Base-by-base conservation (phyloP, 257 asterid genomes). In the Leonotis leonurus region DNA sequence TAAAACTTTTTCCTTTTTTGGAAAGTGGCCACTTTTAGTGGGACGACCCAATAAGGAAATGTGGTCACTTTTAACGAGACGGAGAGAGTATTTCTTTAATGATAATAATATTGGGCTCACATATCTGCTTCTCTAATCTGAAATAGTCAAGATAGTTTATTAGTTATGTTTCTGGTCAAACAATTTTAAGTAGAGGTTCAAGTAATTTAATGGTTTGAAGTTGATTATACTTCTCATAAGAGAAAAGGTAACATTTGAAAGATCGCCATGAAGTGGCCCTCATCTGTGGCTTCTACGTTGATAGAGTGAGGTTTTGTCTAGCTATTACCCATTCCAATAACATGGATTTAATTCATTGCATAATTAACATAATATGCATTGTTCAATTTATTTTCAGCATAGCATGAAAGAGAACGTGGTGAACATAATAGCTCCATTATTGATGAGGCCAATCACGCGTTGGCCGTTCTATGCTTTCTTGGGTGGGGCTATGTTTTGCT, bases 401-500 rank as follows among this genome's bases (percentile, higher is more conserved):
- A 81, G 77, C 26, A 63, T 87, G 86, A 87, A 83, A 78, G 90
- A 84, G 70, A 95, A 89, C 10, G 58, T 87, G 75, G 92, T 80
- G 2, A 87, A 87, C 83, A 69, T 87, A 51, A 72, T 86, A 57
- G 94, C 96, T 14, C 97, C 99, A 20, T 56, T 89, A 40, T 41
- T 78, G 76, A 64, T 81, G 18, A 65, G 87, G 64, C 99, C 96
- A 53, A 84, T 93, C 65, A 89, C 99, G 0, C 92, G 97, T 12
- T 93, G 97, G 99, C 97, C 99, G 1, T 93, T 93, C 82, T 93
- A 83, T 21, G 93, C 85, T 8, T 93, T 89, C 82, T 65, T 93
- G 70, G 92, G 97, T 2, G 96, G 97, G 60, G 99, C 99, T 52
- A 89, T 93, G 99, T 90, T 93, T 49, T 93, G 97, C 83, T 72